Evolutionary conservation across 2,329 filamentous ascomycete genomes (phyloP), one percentile per base, ranked within the genome.

Genomic region (Berkeleyomyces rouxiae): DNA sequence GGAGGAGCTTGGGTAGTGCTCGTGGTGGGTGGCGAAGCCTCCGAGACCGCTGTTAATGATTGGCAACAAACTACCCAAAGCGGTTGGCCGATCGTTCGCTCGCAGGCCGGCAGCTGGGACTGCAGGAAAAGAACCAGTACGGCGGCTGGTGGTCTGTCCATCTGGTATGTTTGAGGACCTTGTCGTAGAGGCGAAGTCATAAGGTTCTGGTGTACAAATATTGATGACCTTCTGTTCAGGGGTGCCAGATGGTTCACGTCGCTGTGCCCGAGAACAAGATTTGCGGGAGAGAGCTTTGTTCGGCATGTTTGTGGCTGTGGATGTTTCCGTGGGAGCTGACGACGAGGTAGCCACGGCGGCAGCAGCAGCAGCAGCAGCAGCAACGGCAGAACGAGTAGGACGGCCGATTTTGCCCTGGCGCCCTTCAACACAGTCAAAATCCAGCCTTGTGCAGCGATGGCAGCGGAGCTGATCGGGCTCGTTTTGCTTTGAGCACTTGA

Each of bases 321-420:
- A 11, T 43, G 40, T 3, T 43, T 42, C 31, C 31, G 57, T 16
- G 31, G 39, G 33, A 4, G 40, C 3, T 11, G 57, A 59, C 16
- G 57, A 31, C 33, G 57, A 31, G 33, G 40, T 36, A 37, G 16
- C 9, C 10, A 13, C 47, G n/a, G 47, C 47, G n/a, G 47, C n/a
- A 23, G n/a, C n/a, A 51, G 51, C 39, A 6, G 57, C n/a, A 9
- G 16, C 37, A 31, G 55, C 23, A 43, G 55, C 39, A 23, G 55
- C 53, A 58, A 16, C 31, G 23, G 68, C 68, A 37, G 62, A 68
- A 51, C 67, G 70, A 9, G 66, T 66, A 2, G 71, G 71, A 13
- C 71, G 66, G 4, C 71, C 71, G 43, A 73, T 68, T 42, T 70
- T 69, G 6, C 71, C 68, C 64, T 71, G 70, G 55, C 68, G 66